These are phyloP conservation scores for Verticillium isaacii DNA, from an alignment of 2,329 filamentous ascomycete species.

Conservation along the genomic window DNA sequence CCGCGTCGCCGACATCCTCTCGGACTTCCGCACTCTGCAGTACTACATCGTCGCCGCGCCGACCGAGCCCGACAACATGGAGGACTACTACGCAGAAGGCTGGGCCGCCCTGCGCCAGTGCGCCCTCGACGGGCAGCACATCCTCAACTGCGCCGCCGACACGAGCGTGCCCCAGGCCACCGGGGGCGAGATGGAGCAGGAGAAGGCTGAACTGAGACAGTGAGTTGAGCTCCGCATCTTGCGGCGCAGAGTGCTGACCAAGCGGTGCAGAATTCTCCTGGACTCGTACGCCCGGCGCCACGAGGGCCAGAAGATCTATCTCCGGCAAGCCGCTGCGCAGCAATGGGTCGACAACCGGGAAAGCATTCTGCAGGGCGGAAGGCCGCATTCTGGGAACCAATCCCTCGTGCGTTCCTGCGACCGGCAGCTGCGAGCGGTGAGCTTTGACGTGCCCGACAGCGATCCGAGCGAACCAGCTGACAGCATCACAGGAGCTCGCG, in stretches of 20 bases:
- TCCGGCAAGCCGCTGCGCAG: constrained; percentile 55
- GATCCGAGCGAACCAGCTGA: background rate
- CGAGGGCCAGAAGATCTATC: constrained; percentile 60
- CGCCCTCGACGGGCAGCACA: constrained; percentile 57
- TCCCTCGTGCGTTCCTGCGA: constrained; percentile 50
- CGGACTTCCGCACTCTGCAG: constrained; percentile 58
- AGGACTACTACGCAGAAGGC: constrained; percentile 60
- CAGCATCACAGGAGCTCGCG: constrained; percentile 46
- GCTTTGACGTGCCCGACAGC: constrained; percentile 16
- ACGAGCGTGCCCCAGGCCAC: constrained; percentile 48
- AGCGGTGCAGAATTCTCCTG: constrained; percentile 43
- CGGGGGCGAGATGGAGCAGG: constrained; percentile 54
- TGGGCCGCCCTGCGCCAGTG: constrained; percentile 60
- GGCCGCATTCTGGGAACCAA: constrained; percentile 41
- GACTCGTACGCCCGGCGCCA: constrained; percentile 59
- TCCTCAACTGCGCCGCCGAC: constrained; percentile 60
- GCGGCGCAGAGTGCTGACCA: background rate
- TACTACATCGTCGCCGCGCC: constrained; percentile 56
- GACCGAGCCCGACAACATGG: constrained; percentile 46
- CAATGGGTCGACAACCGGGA: constrained; percentile 54
- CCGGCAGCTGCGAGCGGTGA: constrained; percentile 51
- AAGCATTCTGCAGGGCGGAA: constrained; percentile 45
- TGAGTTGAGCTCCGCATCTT: constrained; percentile 18
- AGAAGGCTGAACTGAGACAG: constrained; percentile 59
- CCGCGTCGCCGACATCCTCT: constrained; percentile 57